Conservation (phyloP, 2,329 filamentous ascomycete genomes). For the Colletotrichum sp. region DNA sequence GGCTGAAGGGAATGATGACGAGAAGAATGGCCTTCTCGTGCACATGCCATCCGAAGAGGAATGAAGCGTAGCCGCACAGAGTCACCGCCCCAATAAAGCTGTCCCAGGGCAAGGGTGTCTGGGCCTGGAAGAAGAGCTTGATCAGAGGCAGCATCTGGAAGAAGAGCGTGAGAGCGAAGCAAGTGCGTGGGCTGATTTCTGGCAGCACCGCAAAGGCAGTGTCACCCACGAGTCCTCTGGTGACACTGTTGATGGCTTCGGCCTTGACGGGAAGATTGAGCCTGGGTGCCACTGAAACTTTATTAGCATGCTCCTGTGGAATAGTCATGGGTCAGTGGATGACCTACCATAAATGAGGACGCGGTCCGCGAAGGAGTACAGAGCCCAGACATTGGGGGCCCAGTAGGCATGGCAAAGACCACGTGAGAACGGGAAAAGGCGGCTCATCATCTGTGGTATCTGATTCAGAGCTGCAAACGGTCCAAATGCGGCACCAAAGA, state of each 20-base stretch:
- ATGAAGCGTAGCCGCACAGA: constrained; percentile 93
- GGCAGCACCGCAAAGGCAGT: constrained; percentile 93
- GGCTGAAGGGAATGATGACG: constrained; percentile 92
- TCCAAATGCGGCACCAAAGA: constrained; percentile 85
- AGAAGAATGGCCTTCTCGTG: constrained; percentile 97
- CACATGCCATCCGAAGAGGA: constrained; percentile 98
- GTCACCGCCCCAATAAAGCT: constrained; percentile 89
- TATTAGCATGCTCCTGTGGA: constrained; percentile 33
- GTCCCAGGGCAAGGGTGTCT: constrained; percentile 75
- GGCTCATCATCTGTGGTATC: constrained; percentile 80
- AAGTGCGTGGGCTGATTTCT: constrained; percentile 79
- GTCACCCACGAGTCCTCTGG: constrained; percentile 90
- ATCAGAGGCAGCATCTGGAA: constrained; percentile 82
- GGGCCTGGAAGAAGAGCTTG: constrained; percentile 75
- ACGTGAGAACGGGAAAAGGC: constrained; percentile 92
- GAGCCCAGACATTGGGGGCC: constrained; percentile 96
- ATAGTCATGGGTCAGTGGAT: neutral
- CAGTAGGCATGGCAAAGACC: constrained; percentile 98
- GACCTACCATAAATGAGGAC: constrained; percentile 78
- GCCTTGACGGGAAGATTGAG: constrained; percentile 76
- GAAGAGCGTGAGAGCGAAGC: constrained; percentile 81
- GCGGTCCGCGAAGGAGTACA: constrained; percentile 92
- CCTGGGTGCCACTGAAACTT: constrained; percentile 73
- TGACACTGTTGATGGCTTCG: constrained; percentile 85
- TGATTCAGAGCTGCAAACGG: constrained; percentile 86